These are phyloP conservation scores for Vitis amurensis DNA, from an alignment of 164 flowering plant genomes.

Conservation along the genomic window DNA sequence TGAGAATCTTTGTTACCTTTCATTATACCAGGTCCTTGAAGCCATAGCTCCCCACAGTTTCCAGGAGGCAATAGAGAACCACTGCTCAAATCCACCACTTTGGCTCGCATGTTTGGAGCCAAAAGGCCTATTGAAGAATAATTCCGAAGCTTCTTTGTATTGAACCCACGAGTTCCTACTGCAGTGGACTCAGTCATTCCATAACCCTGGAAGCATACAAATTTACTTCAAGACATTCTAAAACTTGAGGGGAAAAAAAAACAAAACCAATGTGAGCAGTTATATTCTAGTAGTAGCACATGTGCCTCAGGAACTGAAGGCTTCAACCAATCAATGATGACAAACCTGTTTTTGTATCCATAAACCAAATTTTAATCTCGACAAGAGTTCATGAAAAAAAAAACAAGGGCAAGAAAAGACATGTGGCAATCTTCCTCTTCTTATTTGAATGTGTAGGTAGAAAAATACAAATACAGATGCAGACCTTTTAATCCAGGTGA, in stretches of 20 bases:
- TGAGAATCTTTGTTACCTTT: conserved; percentile 46
- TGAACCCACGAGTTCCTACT: conserved; percentile 81
- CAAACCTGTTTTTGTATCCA: too few species aligned
- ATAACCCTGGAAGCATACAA: conserved; percentile 55
- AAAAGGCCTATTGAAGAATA: conserved; percentile 67
- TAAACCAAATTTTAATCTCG: too few species aligned
- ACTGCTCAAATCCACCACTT: conserved; percentile 55
- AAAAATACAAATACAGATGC: too few species aligned
- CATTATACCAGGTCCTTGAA: conserved; percentile 72
- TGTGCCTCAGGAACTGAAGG: too few species aligned
- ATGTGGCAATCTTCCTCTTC: too few species aligned
- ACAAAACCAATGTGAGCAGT: not conserved
- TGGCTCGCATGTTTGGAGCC: conserved; percentile 80
- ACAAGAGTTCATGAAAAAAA: too few species aligned
- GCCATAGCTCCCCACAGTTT: conserved; percentile 65
- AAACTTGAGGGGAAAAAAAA: not conserved
- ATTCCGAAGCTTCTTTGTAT: conserved; percentile 36
- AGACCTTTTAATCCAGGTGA: too few species aligned
- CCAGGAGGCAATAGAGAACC: conserved; percentile 67
- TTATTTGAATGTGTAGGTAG: too few species aligned
- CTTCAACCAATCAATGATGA: too few species aligned
- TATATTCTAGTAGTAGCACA: too few species aligned
- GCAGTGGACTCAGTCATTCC: conserved; percentile 93
- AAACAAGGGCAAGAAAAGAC: too few species aligned
- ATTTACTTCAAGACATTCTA: not conserved